A percentile compares a stretch with the other conserved stretches of the same genome.
These are phyloP conservation scores for Diospyros kaki DNA, from an alignment of 148 eudicot species.

Conservation along the genomic window DNA sequence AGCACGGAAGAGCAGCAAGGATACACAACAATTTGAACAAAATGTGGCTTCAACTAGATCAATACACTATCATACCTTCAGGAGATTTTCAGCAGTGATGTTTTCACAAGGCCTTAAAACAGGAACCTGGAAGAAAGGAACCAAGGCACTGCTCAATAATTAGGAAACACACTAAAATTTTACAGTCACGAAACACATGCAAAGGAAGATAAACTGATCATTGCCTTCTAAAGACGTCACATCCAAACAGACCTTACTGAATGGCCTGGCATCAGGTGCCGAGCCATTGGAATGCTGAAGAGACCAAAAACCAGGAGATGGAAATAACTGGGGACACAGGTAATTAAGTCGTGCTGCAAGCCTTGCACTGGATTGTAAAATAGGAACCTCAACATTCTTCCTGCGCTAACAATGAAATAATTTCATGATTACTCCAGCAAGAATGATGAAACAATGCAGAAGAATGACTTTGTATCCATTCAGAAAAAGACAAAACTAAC, in stretches of 20 bases:
- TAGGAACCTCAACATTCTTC: slow-evolving; percentile 73
- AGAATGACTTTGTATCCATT: not conserved
- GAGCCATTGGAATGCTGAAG: slow-evolving; percentile 24
- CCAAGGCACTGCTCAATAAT: slow-evolving; percentile 14
- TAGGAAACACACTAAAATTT: slow-evolving; percentile 7
- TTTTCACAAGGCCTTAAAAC: slow-evolving; percentile 22
- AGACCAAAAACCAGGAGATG: slow-evolving; percentile 90
- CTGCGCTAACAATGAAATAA: slow-evolving; percentile 34
- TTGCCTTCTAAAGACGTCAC: not conserved
- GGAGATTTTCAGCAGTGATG: slow-evolving; percentile 79
- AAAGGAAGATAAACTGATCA: not conserved
- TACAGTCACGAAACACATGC: not conserved
- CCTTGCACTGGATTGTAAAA: slow-evolving; percentile 82
- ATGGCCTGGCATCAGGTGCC: slow-evolving; percentile 20
- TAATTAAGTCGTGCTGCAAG: slow-evolving; percentile 83
- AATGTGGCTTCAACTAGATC: not conserved
- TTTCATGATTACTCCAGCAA: not conserved
- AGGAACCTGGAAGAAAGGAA: slow-evolving; percentile 43
- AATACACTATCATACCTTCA: slow-evolving; percentile 55
- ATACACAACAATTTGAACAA: not conserved
- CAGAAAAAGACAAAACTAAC: slow-evolving; percentile 34
- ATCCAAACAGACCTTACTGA: slow-evolving; percentile 43
- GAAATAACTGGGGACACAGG: slow-evolving; percentile 84
- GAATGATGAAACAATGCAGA: slow-evolving; percentile 1
- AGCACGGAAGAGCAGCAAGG: too few relatives aligned